Percentiles rank a stretch among this genome's conserved stretches.
These are phyloP conservation scores for Lactifluus piperatus DNA, from an alignment of 768 basidiomycete genomes.

Conservation along the genomic window DNA sequence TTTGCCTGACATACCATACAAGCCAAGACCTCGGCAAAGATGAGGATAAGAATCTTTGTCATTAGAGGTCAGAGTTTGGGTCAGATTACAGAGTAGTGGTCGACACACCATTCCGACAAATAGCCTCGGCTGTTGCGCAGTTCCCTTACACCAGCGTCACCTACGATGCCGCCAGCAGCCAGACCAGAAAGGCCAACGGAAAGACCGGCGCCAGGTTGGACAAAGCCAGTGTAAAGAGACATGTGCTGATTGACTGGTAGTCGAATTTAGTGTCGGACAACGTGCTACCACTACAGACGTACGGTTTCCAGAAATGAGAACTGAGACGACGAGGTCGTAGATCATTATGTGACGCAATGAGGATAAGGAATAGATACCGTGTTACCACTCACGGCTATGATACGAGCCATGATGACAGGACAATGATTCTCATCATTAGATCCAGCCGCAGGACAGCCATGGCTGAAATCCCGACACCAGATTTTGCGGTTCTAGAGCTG, in stretches of 20 bases:
- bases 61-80: no score
- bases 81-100: no score
- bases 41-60: no score
- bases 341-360: constrained; percentile 55
- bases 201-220: constrained; percentile 90
- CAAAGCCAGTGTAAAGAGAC: constrained; percentile 83
- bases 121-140: constrained; percentile 90
- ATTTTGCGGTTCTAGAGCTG: constrained; percentile 98
- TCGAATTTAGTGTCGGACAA: background rate
- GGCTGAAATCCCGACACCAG: constrained; percentile 94
- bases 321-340: constrained; percentile 97
- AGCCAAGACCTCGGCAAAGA: no score
- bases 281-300: constrained; percentile 42
- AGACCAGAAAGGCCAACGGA: constrained; percentile 92
- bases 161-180: constrained; percentile 96
- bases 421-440: constrained; percentile 70
- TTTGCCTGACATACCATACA: no score
- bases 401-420: constrained; percentile 99
- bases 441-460: constrained; percentile 94
- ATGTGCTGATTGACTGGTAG: constrained; percentile 5
- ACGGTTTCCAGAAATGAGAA: constrained; percentile 78
- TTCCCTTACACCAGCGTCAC: constrained; percentile 98
- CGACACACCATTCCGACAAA: constrained; percentile 82
- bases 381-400: constrained; percentile 99
- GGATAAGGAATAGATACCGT: constrained; percentile 38